These are phyloP conservation scores for Parathielavia hyrcaniae DNA, from an alignment of 495 filamentous ascomycete species.

Conservation along the genomic window DNA sequence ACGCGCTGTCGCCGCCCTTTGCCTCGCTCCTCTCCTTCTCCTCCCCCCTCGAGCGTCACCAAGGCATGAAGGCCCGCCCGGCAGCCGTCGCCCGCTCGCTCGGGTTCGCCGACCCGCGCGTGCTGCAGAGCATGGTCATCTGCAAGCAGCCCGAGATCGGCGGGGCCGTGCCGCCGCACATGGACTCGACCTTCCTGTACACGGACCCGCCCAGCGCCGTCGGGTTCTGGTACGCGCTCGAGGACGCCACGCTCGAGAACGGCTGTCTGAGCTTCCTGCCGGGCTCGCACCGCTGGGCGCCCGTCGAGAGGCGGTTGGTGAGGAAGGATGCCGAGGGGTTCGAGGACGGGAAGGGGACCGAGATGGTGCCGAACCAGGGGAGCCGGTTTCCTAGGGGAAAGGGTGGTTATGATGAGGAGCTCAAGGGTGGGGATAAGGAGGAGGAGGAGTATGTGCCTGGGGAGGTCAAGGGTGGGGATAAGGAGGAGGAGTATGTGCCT, in stretches of 20 bases:
- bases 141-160: constrained; percentile 97
- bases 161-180: constrained; percentile 77
- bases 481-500: constrained; percentile 54
- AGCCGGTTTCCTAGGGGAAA: constrained; percentile 39
- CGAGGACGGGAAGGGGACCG: constrained; percentile 33
- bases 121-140: constrained; percentile 92
- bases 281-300: constrained; percentile 65
- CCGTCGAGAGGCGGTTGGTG: constrained; percentile 67
- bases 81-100: constrained; percentile 64
- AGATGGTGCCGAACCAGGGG: constrained; percentile 46
- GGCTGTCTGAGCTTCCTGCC: constrained; percentile 79
- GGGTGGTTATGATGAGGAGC: constrained; percentile 36
- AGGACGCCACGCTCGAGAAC: constrained; percentile 79
- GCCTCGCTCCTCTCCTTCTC: constrained; percentile 32
- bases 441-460: constrained; percentile 59
- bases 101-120: constrained; percentile 63
- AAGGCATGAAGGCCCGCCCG: constrained; percentile 36
- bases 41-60: no score
- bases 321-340: constrained; percentile 42
- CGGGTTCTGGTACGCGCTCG: constrained; percentile 92
- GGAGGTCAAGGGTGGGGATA: constrained; percentile 71
- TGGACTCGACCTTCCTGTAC: constrained; percentile 88
- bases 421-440: constrained; percentile 23
- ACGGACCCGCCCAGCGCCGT: constrained; percentile 86
- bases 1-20: constrained; percentile 68